These are phyloP conservation scores for Penicillium ochrochloron DNA, from an alignment of 495 filamentous ascomycete species.

Conservation along the genomic window DNA sequence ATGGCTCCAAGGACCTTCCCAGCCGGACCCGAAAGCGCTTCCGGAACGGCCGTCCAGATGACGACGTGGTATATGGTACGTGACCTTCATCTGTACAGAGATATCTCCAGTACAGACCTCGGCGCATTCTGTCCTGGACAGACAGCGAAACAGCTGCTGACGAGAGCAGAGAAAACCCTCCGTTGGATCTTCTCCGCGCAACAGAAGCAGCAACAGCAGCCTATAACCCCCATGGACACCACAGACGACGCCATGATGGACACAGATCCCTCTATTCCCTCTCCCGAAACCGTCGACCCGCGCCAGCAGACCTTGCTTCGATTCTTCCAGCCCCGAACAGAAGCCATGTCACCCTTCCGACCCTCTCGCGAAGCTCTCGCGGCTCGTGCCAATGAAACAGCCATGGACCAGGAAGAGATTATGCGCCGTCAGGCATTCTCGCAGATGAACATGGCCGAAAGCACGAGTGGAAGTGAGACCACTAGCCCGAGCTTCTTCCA, in stretches of 20 bases:
- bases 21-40: constrained; percentile 59
- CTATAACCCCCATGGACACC: constrained; percentile 21
- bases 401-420: constrained; percentile 22
- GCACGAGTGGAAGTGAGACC: constrained; percentile 30
- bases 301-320: constrained; percentile 51
- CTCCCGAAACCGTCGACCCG: constrained; percentile 42
- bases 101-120: not conserved
- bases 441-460: constrained; percentile 22
- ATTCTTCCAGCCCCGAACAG: constrained; percentile 48
- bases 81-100: not conserved
- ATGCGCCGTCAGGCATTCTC: constrained; percentile 29
- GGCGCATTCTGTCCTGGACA: not conserved
- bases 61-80: constrained; percentile 52
- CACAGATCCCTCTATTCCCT: constrained; percentile 22
- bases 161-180: constrained; percentile 48
- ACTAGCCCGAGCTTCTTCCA: constrained; percentile 31
- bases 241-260: constrained; percentile 41
- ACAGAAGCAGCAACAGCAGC: constrained; percentile 38
- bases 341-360: constrained; percentile 28
- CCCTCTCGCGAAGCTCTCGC: constrained; percentile 36
- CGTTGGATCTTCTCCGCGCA: constrained; percentile 51
- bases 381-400: constrained; percentile 32
- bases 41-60: constrained; percentile 52
- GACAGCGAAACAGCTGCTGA: constrained; percentile 22
- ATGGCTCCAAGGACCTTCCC: constrained; percentile 47